Percentiles rank a stretch among this genome's conserved stretches.
Evolutionary conservation across 2,329 filamentous ascomycete species (phyloP).

Genomic region (Fusarium agapanthi): DNA sequence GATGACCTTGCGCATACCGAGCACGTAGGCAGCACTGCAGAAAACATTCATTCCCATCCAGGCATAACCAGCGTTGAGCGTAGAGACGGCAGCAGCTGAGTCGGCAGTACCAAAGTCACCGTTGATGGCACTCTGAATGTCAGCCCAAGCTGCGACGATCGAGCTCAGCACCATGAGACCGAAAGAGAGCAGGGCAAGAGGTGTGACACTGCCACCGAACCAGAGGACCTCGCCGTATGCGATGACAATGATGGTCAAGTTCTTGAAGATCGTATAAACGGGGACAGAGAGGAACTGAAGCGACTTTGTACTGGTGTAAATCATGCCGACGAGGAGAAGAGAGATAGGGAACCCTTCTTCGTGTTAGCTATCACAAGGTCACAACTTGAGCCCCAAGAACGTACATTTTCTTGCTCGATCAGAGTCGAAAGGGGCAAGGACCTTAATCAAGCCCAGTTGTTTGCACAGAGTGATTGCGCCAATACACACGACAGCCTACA

Average conservation of each 20-base stretch:
- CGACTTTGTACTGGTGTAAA: slow-evolving; percentile 96
- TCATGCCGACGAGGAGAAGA: slow-evolving; percentile 96
- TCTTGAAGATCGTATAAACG: slow-evolving; percentile 99
- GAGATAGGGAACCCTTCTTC: slow-evolving; percentile 91
- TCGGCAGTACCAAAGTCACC: slow-evolving; percentile 66
- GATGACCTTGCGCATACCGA: slow-evolving; percentile 97
- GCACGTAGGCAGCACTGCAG: slow-evolving; percentile 87
- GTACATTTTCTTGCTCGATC: slow-evolving; percentile 93
- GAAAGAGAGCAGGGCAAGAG: slow-evolving; percentile 90
- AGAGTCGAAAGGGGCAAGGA: slow-evolving; percentile 80
- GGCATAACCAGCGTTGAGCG: slow-evolving; percentile 91
- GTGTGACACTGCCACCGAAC: slow-evolving; percentile 93
- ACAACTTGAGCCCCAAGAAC: slow-evolving; percentile 40
- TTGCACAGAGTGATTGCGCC: slow-evolving; percentile 85
- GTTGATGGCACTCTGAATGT: slow-evolving; percentile 85
- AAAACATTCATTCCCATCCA: slow-evolving; percentile 99
- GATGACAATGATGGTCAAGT: slow-evolving; percentile 97
- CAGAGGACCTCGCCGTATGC: slow-evolving; percentile 98
- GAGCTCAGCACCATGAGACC: slow-evolving; percentile 97
- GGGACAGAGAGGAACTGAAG: slow-evolving; percentile 96
- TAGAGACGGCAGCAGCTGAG: slow-evolving; percentile 80
- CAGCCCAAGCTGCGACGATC: slow-evolving; percentile 94
- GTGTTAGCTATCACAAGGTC: slow-evolving; percentile 27
- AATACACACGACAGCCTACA: slow-evolving; percentile 87
- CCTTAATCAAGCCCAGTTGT: slow-evolving; percentile 81